A percentile compares a stretch with the other conserved stretches of the same genome.
phyloP scores from a whole-genome alignment of 805 yeast genomes.

The Lachancea nothofagi region DNA sequence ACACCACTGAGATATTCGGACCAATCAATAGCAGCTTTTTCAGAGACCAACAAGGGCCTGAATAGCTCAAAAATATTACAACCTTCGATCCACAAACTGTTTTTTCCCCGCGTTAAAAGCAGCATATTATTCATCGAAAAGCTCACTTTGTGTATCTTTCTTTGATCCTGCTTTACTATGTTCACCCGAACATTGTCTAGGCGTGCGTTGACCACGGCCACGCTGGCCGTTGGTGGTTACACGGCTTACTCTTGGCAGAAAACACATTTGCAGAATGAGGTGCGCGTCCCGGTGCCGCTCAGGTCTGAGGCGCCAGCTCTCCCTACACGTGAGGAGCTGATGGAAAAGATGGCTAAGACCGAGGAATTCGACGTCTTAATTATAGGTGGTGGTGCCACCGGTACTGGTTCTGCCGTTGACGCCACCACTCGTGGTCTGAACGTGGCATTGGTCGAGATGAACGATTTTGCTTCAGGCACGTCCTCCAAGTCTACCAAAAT shows the following conservation, averaged over 20 bases:
- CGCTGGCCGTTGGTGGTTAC: slow-evolving; percentile 7
- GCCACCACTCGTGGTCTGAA: slow-evolving; percentile 87
- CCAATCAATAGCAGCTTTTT: background rate
- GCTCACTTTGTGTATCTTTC: too few species aligned
- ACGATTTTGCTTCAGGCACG: slow-evolving; percentile 89
- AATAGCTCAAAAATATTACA: too few species aligned
- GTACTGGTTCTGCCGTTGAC: slow-evolving; percentile 89
- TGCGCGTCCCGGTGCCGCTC: slow-evolving; percentile 4
- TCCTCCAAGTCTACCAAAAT: slow-evolving; percentile 91
- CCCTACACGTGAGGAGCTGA: slow-evolving; percentile 50
- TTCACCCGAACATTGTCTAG: slow-evolving; percentile 2
- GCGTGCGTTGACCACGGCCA: slow-evolving; percentile 2
- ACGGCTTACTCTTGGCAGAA: slow-evolving; percentile 3
- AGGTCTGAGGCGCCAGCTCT: slow-evolving; percentile 8
- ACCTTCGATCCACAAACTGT: too few species aligned
- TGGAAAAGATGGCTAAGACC: slow-evolving; percentile 42
- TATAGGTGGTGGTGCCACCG: slow-evolving; percentile 96
- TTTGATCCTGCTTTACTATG: background rate
- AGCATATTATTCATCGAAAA: too few species aligned
- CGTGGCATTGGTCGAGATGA: slow-evolving; percentile 79
- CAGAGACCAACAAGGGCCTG: too few species aligned
- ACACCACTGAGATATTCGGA: background rate
- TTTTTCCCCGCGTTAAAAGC: too few species aligned
- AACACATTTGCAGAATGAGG: slow-evolving; percentile 6
- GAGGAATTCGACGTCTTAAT: slow-evolving; percentile 70